These are phyloP conservation scores for Russula virescens DNA, from an alignment of 768 basidiomycete genomes.

Conservation along the genomic window DNA sequence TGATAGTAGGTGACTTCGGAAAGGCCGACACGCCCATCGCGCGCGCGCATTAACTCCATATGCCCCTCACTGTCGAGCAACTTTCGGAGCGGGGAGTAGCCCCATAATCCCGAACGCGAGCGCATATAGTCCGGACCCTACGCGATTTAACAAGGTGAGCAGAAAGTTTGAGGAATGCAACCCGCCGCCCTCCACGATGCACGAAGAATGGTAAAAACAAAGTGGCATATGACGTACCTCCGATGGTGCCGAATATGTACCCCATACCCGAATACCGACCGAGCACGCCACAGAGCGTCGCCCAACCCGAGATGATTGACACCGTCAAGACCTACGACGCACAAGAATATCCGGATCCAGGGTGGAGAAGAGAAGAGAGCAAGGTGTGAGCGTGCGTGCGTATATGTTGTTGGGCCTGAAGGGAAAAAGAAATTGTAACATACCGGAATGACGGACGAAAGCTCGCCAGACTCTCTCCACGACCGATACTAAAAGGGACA, in stretches of 20 bases:
- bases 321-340: slow-evolving; percentile 44
- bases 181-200: neutral
- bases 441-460: slow-evolving; percentile 64
- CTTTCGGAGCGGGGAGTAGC: slow-evolving; percentile 54
- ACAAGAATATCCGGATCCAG: neutral
- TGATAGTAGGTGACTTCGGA: neutral
- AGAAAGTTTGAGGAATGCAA: neutral
- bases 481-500: slow-evolving; percentile 49
- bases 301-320: slow-evolving; percentile 67
- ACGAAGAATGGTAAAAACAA: no score
- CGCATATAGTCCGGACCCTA: slow-evolving; percentile 66
- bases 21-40: neutral
- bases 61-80: slow-evolving; percentile 14
- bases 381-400: no score
- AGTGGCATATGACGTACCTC: slow-evolving; percentile 24
- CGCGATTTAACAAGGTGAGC: neutral
- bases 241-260: slow-evolving; percentile 56
- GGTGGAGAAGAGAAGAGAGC: neutral
- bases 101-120: slow-evolving; percentile 71
- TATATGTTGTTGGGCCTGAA: neutral
- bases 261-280: slow-evolving; percentile 65
- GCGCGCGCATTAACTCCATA: neutral
- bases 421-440: slow-evolving; percentile 8
- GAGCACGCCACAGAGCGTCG: slow-evolving; percentile 52
- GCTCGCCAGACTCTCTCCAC: slow-evolving; percentile 65